Conservation (phyloP, 1,284 basidiomycete species). For the Puccinia triticina region DNA sequence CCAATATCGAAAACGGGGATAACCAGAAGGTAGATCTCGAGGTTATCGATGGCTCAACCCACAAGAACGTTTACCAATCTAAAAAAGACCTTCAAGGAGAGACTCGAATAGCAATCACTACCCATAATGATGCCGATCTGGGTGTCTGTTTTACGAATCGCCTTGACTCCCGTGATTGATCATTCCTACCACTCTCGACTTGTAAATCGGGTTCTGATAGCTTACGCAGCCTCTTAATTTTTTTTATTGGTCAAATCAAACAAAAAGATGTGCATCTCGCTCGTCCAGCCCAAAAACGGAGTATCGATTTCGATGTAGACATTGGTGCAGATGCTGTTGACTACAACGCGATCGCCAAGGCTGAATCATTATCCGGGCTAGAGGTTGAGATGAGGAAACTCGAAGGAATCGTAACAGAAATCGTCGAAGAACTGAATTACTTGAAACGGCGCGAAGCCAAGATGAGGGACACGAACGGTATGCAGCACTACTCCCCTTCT, state of each 20-base stretch:
- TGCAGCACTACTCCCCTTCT: constrained; percentile 59
- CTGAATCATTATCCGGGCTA: constrained; percentile 90
- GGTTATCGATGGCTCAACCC: constrained; percentile 84
- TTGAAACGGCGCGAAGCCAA: constrained; percentile 83
- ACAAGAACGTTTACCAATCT: constrained; percentile 85
- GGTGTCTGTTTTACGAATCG: constrained; percentile 91
- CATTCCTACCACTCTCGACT: neutral
- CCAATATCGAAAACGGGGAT: constrained; percentile 51
- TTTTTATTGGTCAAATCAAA: neutral
- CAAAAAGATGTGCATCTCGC: neutral
- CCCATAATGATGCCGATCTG: constrained; percentile 88
- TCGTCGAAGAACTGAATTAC: constrained; percentile 91
- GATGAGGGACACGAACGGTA: constrained; percentile 90
- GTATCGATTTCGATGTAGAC: constrained; percentile 91
- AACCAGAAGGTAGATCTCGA: constrained; percentile 74
- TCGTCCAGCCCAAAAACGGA: constrained; percentile 62
- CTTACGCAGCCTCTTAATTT: neutral
- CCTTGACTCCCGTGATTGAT: constrained; percentile 70
- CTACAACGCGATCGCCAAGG: constrained; percentile 99
- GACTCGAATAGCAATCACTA: constrained; percentile 89
- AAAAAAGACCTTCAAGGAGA: constrained; percentile 87
- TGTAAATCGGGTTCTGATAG: neutral
- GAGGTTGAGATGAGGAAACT: constrained; percentile 98
- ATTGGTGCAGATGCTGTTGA: constrained; percentile 98
- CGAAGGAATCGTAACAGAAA: constrained; percentile 89